Base-by-base conservation (phyloP, 148 eudicot genomes). In the Rhododendron griersonianum region DNA sequence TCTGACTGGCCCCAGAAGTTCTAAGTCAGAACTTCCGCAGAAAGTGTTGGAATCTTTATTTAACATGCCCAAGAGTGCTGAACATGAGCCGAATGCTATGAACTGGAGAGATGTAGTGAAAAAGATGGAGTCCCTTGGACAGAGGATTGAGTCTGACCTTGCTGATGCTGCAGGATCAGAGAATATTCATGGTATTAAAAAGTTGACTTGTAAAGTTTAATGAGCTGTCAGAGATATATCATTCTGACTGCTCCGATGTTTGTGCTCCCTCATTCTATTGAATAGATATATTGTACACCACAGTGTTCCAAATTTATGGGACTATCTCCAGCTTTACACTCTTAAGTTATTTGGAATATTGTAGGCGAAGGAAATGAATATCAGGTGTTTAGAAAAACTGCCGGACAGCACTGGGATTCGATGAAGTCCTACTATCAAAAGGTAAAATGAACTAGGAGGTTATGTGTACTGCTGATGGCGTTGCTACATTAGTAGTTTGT, bases 61-160 rank as follows among this genome's bases (percentile, higher is more conserved):
- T 84, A 92, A 89, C 83, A 88, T 92, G 75, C 93, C 92, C 39
- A 92, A 89, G 89, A 91, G 89, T 88, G 90, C 97, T 45, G 90
- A 93, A 89, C 92, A 84, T 84, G 96, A 95, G 84, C 96, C 98
- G 0, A 84, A 82, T 82, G 87, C 88, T 84, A 98, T 98, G 98
- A 94, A 93, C 89, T 98, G 99, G 98, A 95, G 87, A 91, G 94
- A 89, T 65, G 93, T 95, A 23, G 98, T 91, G 53, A 98, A 93
- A 90, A 92, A 95, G 90, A 87, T 98, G 92, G 92, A 93, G 87
- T 89, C 95, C 79, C 91, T 93, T 84, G 99, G 98, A 47, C 96
- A 91, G 73, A 93, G 90, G 86, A 88, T 84, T 87, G 92, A 86
- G 84, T 78, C 85, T 82, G 87, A 81, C 75, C 84, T 93, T 85